These are phyloP conservation scores for Botrytis deweyae DNA, from an alignment of 2,329 filamentous ascomycete species.

Conservation along the genomic window DNA sequence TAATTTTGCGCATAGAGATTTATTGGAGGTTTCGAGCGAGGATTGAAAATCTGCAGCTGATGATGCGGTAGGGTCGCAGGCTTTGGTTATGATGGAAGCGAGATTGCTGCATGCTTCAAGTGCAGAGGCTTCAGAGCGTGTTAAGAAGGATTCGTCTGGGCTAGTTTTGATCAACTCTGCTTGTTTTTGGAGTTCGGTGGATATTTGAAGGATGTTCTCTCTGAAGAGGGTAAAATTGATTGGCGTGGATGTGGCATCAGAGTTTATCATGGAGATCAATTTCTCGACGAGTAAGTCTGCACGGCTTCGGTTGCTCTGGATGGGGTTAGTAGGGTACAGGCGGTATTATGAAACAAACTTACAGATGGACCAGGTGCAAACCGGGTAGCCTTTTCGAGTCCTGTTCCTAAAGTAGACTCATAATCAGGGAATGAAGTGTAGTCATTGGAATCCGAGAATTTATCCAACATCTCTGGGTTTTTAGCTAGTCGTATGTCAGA, in stretches of 20 bases:
- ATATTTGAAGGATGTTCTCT: neutral
- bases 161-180: neutral
- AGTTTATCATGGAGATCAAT: constrained; percentile 27
- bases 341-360: constrained; percentile 11
- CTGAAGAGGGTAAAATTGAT: neutral
- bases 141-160: constrained; percentile 22
- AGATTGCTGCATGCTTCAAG: constrained; percentile 29
- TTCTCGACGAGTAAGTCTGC: constrained; percentile 30
- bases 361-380: constrained; percentile 35
- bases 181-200: constrained; percentile 15
- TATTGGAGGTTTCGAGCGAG: constrained; percentile 28
- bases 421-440: constrained; percentile 39
- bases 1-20: constrained; percentile 25
- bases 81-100: constrained; percentile 28
- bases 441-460: constrained; percentile 36
- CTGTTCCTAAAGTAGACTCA: constrained; percentile 29
- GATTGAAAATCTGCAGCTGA: neutral
- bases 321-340: constrained; percentile 23
- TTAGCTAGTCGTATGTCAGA: constrained; percentile 12
- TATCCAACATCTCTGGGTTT: constrained; percentile 15
- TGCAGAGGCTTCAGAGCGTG: constrained; percentile 28
- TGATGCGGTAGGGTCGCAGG: constrained; percentile 25
- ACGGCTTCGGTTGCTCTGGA: constrained; percentile 30
- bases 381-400: constrained; percentile 34
- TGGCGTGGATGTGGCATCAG: constrained; percentile 2